Percentiles rank a stretch among this genome's conserved stretches.
These are phyloP conservation scores for Dimargaris verticillata DNA, from an alignment of 192 early-diverging fungal species.

Conservation along the genomic window DNA sequence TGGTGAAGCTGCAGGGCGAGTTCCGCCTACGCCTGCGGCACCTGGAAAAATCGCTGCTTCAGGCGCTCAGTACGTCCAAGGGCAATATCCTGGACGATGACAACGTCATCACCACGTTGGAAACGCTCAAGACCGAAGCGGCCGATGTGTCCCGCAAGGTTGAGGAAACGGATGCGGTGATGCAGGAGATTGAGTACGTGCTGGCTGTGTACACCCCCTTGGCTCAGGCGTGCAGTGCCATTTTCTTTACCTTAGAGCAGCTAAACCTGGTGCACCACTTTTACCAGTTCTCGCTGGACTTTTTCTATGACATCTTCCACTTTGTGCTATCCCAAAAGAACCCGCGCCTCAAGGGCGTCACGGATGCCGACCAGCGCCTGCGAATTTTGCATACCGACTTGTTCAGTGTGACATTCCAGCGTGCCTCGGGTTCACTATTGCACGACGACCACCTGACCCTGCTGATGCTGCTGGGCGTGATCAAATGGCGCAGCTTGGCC, in stretches of 20 bases:
- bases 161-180: conserved; percentile 81
- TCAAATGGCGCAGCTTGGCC: conserved; percentile 50
- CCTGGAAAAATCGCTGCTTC: conserved; percentile 83
- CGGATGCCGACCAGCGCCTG: conserved; percentile 55
- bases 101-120: conserved; percentile 80
- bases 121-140: conserved; percentile 91
- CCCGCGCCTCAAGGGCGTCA: conserved; percentile 29
- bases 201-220: conserved; percentile 79
- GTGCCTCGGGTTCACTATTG: conserved; percentile 65
- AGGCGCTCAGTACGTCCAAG: conserved; percentile 83
- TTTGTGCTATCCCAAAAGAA: conserved; percentile 63
- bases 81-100: conserved; percentile 98
- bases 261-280: conserved; percentile 75
- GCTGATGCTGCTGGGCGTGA: conserved; percentile 71
- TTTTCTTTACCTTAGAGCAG: conserved; percentile 97
- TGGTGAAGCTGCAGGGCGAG: conserved; percentile 91
- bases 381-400: conserved; percentile 60
- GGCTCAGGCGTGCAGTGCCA: conserved; percentile 74
- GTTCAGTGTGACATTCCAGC: conserved; percentile 62
- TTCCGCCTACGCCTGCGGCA: conserved; percentile 83
- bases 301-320: conserved; percentile 87
- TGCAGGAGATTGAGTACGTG: conserved; percentile 91
- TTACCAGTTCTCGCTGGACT: conserved; percentile 97
- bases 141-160: conserved; percentile 85
- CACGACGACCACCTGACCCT: conserved; percentile 88